Conservation (phyloP, 2,329 filamentous ascomycete species). For the Trematosphaeria pertusa region DNA sequence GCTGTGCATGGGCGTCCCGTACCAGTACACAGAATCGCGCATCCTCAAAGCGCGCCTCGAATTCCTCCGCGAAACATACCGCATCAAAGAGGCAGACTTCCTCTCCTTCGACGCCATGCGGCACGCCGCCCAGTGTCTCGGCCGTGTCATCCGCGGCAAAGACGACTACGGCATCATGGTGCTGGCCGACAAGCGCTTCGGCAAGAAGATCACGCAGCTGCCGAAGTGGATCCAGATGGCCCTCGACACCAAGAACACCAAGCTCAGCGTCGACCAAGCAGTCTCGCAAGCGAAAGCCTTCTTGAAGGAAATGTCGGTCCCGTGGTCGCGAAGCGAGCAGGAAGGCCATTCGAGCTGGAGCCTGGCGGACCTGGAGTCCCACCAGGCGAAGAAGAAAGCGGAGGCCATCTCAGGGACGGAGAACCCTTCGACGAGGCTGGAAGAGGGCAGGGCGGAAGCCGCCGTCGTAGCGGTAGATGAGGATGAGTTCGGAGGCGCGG, state of each 20-base stretch:
- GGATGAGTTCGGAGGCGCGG: conserved; percentile 45
- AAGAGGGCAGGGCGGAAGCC: conserved; percentile 39
- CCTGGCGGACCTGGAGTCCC: conserved; percentile 74
- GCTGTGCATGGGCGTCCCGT: conserved; percentile 94
- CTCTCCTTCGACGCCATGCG: conserved; percentile 99
- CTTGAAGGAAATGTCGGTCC: conserved; percentile 88
- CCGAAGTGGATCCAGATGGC: conserved; percentile 97
- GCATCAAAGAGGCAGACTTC: conserved; percentile 96
- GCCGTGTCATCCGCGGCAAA: conserved; percentile 92
- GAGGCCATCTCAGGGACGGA: conserved; percentile 71
- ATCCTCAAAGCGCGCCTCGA: conserved; percentile 95
- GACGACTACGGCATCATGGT: conserved; percentile 99
- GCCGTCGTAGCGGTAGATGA: conserved; percentile 27
- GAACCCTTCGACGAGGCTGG: conserved; percentile 48
- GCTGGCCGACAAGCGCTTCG: conserved; percentile 89
- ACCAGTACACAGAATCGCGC: conserved; percentile 97
- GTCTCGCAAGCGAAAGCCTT: conserved; percentile 89
- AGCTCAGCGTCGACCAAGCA: conserved; percentile 94
- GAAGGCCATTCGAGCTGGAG: conserved; percentile 96
- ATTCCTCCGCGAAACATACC: conserved; percentile 95
- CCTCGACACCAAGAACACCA: conserved; percentile 82
- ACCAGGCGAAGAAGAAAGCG: conserved; percentile 77
- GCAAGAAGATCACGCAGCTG: conserved; percentile 87
- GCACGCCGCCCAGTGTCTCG: conserved; percentile 96
- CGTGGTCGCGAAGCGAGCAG: conserved; percentile 81